Conservation (phyloP, 2,329 filamentous ascomycete species). For the Dothideomycetes sp. region DNA sequence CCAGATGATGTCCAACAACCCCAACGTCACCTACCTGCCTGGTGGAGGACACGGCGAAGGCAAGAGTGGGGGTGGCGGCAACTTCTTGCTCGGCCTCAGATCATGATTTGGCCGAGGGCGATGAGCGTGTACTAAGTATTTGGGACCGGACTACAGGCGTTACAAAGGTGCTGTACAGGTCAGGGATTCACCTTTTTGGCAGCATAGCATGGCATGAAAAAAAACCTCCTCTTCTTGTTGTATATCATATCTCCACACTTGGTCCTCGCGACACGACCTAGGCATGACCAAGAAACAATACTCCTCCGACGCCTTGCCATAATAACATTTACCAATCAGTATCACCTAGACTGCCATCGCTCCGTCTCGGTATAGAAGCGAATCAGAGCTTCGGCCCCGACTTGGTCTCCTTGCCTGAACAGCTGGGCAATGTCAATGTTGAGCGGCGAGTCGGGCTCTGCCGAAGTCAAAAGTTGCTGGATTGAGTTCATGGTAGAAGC, state of each 20-base stretch:
- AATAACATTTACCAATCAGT: too few relatives aligned
- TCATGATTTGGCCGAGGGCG: slow-evolving; percentile 23
- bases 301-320: too few relatives aligned
- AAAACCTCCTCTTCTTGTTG: slow-evolving; percentile 3
- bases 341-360: slow-evolving; percentile 21
- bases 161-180: not conserved
- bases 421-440: slow-evolving; percentile 70
- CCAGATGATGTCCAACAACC: slow-evolving; percentile 75
- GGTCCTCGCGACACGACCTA: not conserved
- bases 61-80: slow-evolving; percentile 39
- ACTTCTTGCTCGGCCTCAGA: slow-evolving; percentile 57
- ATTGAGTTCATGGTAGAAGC: slow-evolving; percentile 62
- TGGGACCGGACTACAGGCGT: not conserved
- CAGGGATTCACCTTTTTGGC: not conserved
- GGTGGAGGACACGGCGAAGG: slow-evolving; percentile 49
- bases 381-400: slow-evolving; percentile 60
- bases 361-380: slow-evolving; percentile 56
- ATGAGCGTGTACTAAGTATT: not conserved
- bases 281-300: slow-evolving; percentile 6
- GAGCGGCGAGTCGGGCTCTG: slow-evolving; percentile 63
- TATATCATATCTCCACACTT: not conserved
- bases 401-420: slow-evolving; percentile 53
- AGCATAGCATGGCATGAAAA: not conserved
- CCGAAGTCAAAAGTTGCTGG: slow-evolving; percentile 56
- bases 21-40: slow-evolving; percentile 91